Evolutionary conservation across 805 yeast genomes (phyloP), one percentile per base, ranked within the genome.

Genomic region (Candida nitratophila): DNA sequence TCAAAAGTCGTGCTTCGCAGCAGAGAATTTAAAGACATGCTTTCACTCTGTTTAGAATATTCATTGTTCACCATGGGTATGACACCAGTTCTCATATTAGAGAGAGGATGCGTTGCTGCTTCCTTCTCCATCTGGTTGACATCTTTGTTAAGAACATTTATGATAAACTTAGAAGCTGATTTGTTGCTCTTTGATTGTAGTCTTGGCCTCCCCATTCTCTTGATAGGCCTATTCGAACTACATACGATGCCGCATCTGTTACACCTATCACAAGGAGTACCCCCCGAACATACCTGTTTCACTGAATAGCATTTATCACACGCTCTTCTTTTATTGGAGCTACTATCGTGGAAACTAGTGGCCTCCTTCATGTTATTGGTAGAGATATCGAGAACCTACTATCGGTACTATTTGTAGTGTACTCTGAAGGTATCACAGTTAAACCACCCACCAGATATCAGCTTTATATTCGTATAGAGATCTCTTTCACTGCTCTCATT

Each of bases 261-360:
- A 40, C 63, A 57, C 16, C 55, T 26, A 3, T 44, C 51, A 42
- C 64, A 59, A 1, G 60, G 59, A 1, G 19, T 22, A 2, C 44
- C 49, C 5, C 62, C 55, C 10, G 43, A 37, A 41, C 64, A 60
- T 15, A 48, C 49, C 42, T 57, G 58, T 40, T 60, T 60, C 17
- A 53, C 47, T 38, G 43, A 46, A 42, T 59, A 56, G 43, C 64
- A 60, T 37, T 56, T 43, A 37, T 60, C 64, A 45, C 64, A 60
- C 15, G 63, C 60, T 38, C 55, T 45, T 36, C 40, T 47, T 35
- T 39, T 45, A n/a, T 7, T 24, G 6, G 27, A 24, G 27, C 6
- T 10, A 24, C 6, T 10, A 24, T 24, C 10, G 6, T 24, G 27
- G 10, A 10, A 10, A 24, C 10, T 10, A 24, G 6, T 24, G 10